Base-by-base conservation (phyloP, 495 filamentous ascomycete species). In the Letharia lupina region DNA sequence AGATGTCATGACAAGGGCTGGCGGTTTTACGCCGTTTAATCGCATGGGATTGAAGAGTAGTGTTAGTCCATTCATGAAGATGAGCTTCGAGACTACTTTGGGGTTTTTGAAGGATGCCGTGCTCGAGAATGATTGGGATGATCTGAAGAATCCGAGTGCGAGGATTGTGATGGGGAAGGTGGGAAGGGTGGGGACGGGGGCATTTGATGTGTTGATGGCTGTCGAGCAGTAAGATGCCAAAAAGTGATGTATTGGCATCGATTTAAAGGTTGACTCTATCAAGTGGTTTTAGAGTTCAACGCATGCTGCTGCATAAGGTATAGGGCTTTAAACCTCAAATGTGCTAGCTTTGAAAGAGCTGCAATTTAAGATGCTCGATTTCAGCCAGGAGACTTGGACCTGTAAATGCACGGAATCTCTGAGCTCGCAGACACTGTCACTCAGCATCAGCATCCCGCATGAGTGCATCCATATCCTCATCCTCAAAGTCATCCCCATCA, bases 21-120 rank as follows among this genome's bases (percentile, higher is more conserved):
- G 94, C 68, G 86, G 85, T 23, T 98, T 94, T 77, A 86, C 83
- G 23, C 86, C 93, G 4, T 99, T 98, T 79, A 96, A 89, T 76
- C 88, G 94, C 57, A 93, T 87, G 69, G 94, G 93, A 23, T 74
- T 98, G 62, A 89, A 86, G 73, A 84, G 88, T 66, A 89, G 87
- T 71, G 86, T 90, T 20, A 93, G 88, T 62, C 92, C 94, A 1
- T 91, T 98, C 68, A 88, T 93, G 76, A 96, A 97, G 83, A 96
- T 96, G 91, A 95, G 90, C 75, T 98, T 97, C 80, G 93, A 99
- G 82, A 98, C 94, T 9, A 98, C 94, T 31, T 84, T 96, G 44
- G 89, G 88, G 3, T 97, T 96, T 79, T 81, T 98, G 75, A 90
- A 87, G 74, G 93, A 96, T 69, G 92, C 93, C 37, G 91, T 96